Base-by-base conservation (phyloP, 2,329 filamentous ascomycete species). In the Fusarium nodosum region DNA sequence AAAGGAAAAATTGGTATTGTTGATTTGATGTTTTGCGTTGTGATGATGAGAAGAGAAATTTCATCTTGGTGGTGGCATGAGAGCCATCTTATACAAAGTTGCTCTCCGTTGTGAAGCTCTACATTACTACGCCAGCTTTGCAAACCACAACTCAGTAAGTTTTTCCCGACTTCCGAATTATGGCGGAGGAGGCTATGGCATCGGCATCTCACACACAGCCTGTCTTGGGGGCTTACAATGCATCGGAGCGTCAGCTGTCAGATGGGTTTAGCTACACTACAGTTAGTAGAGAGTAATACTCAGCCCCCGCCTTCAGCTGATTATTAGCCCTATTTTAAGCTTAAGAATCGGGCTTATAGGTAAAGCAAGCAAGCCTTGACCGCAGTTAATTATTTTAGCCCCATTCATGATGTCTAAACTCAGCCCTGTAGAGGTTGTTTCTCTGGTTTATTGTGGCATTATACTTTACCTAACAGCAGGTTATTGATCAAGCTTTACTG, bases 281-380 rank as follows among this genome's bases (percentile, higher is more conserved):
- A 39, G 5, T 16, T 30, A 34, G 47, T 28, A 36, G 15, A 34
- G 16, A 20, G 13, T 5, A 20, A 20, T 18, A 41, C 65, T 60
- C 66, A 64, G 66, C 61, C 56, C 61, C 33, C 66, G 38, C 39
- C 47, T 48, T n/a, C 38, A 66, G 31, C 52, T 63, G 56, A 52
- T 24, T 31, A 41, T 24, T 69, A 58, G 66, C 66, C 56, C 56
- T 69, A 55, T 66, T 66, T 62, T 69, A 66, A 69, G 55, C 66
- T 69, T 69, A 66, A 69, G 20, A 24, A 20, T 39, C 36, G 46
- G 42, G 11, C 18, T 38, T 22, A 62, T 68, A 42, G 39, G 34
- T 34, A 39, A 56, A 52, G 45, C 36, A 30, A 38, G 28, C 38
- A 28, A 38, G n/a, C 12, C 20, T 45, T 2, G 26, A 22, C 41